Percentiles rank a stretch among this genome's conserved stretches.
phyloP scores from a whole-genome alignment of 2,329 filamentous ascomycete genomes.

The Penicillium verrucosum region DNA sequence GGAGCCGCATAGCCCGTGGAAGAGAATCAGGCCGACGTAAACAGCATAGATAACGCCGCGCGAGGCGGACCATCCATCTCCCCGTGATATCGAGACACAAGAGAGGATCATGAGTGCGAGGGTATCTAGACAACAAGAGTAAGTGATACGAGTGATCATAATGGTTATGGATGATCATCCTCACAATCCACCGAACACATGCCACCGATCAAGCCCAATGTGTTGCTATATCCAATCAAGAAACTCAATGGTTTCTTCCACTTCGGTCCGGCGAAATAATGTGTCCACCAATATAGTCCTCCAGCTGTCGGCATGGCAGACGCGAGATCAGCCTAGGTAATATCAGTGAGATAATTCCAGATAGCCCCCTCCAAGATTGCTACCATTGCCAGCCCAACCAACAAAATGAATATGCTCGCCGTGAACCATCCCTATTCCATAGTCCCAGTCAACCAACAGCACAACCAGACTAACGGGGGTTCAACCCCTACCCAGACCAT shows the following conservation, averaged over 20 bases:
- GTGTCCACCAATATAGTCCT: slow-evolving; percentile 59
- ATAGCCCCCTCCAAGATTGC: slow-evolving; percentile 15
- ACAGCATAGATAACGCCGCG: slow-evolving; percentile 57
- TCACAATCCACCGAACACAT: slow-evolving; percentile 60
- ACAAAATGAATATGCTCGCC: slow-evolving; percentile 55
- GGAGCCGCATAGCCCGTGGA: slow-evolving; percentile 55
- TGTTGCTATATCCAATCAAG: slow-evolving; percentile 61
- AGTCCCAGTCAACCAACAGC: neutral
- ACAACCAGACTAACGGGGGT: neutral
- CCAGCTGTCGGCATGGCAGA: slow-evolving; percentile 59
- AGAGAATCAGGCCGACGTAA: slow-evolving; percentile 53
- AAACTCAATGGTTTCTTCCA: slow-evolving; percentile 58
- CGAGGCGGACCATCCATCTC: slow-evolving; percentile 56
- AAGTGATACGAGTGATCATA: neutral
- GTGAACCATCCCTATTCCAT: slow-evolving; percentile 48
- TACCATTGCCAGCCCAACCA: slow-evolving; percentile 58
- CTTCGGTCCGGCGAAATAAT: slow-evolving; percentile 56
- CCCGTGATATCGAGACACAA: slow-evolving; percentile 55
- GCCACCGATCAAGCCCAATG: slow-evolving; percentile 57
- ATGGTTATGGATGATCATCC: neutral
- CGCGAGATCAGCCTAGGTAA: slow-evolving; percentile 47
- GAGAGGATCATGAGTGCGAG: slow-evolving; percentile 44
- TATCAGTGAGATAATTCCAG: neutral
- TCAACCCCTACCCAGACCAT: slow-evolving; percentile 55
- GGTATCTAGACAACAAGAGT: slow-evolving; percentile 21